Conservation (phyloP, 352 stramenopile genomes). For the Sclerospora graminicola region DNA sequence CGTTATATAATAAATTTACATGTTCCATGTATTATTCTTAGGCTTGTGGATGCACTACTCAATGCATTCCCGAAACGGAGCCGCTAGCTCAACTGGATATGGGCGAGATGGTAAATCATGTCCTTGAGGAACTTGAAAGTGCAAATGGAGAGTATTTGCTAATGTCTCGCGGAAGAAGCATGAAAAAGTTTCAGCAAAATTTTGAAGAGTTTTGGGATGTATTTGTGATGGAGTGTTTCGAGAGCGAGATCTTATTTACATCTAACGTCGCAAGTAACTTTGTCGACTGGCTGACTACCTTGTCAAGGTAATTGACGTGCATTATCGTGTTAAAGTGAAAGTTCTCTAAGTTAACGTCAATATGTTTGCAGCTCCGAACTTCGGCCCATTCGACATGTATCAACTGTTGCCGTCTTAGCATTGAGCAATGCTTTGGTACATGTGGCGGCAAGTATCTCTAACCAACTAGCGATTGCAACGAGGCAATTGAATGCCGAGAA, state of each 20-base stretch:
- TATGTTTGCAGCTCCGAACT: slow-evolving; percentile 50
- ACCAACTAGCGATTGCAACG: slow-evolving; percentile 57
- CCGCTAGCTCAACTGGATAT: slow-evolving; percentile 65
- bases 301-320: slow-evolving; percentile 42
- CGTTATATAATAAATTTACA: slow-evolving; percentile 7
- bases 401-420: slow-evolving; percentile 57
- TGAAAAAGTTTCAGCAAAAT: slow-evolving; percentile 51
- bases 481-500: slow-evolving; percentile 60
- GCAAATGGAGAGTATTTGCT: slow-evolving; percentile 57
- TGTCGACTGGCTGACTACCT: slow-evolving; percentile 72
- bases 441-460: slow-evolving; percentile 33
- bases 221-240: slow-evolving; percentile 68
- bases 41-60: slow-evolving; percentile 42
- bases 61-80: slow-evolving; percentile 40
- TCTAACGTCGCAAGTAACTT: slow-evolving; percentile 49
- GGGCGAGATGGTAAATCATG: slow-evolving; percentile 47
- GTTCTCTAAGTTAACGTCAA: slow-evolving; percentile 5
- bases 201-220: slow-evolving; percentile 72
- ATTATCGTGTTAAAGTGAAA: background rate
- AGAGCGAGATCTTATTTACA: slow-evolving; percentile 76
- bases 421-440: slow-evolving; percentile 57
- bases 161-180: slow-evolving; percentile 40
- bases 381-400: slow-evolving; percentile 69
- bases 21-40: slow-evolving; percentile 1
- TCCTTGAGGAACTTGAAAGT: slow-evolving; percentile 56